Base-by-base conservation (phyloP, 257 asterid species). In the Linaria vulgaris region DNA sequence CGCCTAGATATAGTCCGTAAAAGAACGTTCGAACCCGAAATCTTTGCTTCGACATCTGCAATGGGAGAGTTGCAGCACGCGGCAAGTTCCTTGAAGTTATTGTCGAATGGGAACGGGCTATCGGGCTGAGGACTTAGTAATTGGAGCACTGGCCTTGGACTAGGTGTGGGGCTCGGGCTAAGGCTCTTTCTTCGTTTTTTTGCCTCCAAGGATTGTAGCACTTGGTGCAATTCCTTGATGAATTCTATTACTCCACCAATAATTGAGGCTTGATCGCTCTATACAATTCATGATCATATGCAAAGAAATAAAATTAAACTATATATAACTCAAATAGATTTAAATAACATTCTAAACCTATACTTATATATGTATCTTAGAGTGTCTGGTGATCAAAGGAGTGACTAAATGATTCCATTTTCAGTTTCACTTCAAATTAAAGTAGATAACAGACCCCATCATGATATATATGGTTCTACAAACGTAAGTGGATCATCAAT, bases 231-330 rank as follows among this genome's bases (percentile, higher is more conserved):
- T 62, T 94, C 99, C 82, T 90, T 94, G 74, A 94, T 85, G 90
- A 90, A 94, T 22, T 94, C 99, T 21, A 94, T 69, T 39, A 81
- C 99, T 7, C 99, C 99, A 15, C 95, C 90, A 61, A 94, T 84
- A 3, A 94, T 85, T 13, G 97, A 94, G 17, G 99, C 99, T 83
- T 94, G 99, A 73, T 94, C 99, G 9, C 96, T 91, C 99, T 88
- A n/a, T n/a, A n/a, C n/a, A n/a, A n/a, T 67, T 27, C 34, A 6
- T 2, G 34, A 2, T 27, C 34, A 21, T 8, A 21, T 16, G 11
- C n/a, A 31, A 57, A 45, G 0, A n/a, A 4, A n/a, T n/a, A n/a
- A n/a, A 20, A 44, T 12, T 5, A 44, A 44, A 12, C 16, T 2
- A 44, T 12, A 2, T 1, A 44, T 17, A 44, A 9, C 12, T 41